Base-by-base conservation (phyloP, 352 stramenopile genomes). In the Phytophthora melonis region DNA sequence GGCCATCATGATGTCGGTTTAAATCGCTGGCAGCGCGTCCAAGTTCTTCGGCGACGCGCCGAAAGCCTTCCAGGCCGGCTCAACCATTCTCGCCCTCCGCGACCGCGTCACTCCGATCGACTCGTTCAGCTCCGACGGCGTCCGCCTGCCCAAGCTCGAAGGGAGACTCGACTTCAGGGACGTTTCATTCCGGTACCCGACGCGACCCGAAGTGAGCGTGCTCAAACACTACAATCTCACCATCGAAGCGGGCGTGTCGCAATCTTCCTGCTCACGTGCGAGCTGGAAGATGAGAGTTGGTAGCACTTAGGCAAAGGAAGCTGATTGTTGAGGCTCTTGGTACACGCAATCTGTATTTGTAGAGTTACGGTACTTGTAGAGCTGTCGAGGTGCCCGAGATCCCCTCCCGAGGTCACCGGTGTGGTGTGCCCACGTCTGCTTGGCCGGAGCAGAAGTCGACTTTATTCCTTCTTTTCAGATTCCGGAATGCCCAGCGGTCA, bases 191-290 rank as follows among this genome's bases (percentile, higher is more conserved):
- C 27, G 27, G 5, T 32, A 32, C 27, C 89, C 91, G 7, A 86
- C 73, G 1, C 83, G 90, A 10, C 84, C 80, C 3, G 55, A 91
- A 2, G 74, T 87, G 16, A 78, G 71, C 11, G 86, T 98, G 39
- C 86, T 98, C 13, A 83, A 88, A 18, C 69, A 85, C 58, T 87
- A 98, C 65, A 93, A 91, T 63, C 73, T 99, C 10, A 83, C 80
- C 9, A 89, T 96, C 34, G 81, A 91, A 56, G 58, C 84, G 18
- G 88, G 88, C 0, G 73, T n/a, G n/a, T n/a, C n/a, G n/a, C n/a
- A n/a, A n/a, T n/a, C n/a, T n/a, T n/a, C n/a, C n/a, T n/a, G n/a
- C n/a, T n/a, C n/a, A n/a, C n/a, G n/a, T n/a, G n/a, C n/a, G n/a
- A n/a, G n/a, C n/a, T n/a, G n/a, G n/a, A n/a, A n/a, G n/a, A n/a